phyloP scores from a whole-genome alignment of 129 eudicot species.

The Sambucus nigra region DNA sequence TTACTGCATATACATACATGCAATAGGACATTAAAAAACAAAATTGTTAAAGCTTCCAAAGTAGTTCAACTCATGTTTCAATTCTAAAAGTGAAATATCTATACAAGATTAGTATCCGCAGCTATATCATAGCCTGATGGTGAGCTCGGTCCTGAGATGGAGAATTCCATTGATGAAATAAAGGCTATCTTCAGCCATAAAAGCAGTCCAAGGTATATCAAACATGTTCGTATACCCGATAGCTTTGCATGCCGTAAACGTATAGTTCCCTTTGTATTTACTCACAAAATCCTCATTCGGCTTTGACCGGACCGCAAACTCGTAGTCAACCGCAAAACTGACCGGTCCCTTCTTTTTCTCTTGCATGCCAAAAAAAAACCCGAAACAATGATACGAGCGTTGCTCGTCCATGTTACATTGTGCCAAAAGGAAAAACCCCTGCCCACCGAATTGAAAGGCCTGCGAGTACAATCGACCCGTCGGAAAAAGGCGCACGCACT shows the following conservation, averaged over 20 bases:
- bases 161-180: constrained; percentile 56
- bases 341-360: constrained; percentile 47
- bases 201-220: constrained; percentile 49
- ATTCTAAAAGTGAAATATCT: too few species aligned
- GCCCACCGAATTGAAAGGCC: constrained; percentile 77
- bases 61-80: too few species aligned
- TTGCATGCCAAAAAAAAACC: constrained; percentile 79
- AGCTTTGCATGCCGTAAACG: constrained; percentile 75
- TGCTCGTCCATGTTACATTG: constrained; percentile 81
- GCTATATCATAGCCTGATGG: constrained; percentile 23
- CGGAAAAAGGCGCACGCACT: constrained; percentile 51
- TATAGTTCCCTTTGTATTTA: constrained; percentile 55
- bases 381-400: constrained; percentile 57
- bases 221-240: constrained; percentile 76
- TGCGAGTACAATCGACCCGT: constrained; percentile 55
- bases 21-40: too few species aligned
- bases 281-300: constrained; percentile 36
- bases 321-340: constrained; percentile 61
- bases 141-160: constrained; percentile 62
- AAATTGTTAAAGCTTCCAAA: too few species aligned
- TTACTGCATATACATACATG: too few species aligned
- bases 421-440: constrained; percentile 73
- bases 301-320: constrained; percentile 68
- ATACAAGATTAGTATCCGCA: too few species aligned
- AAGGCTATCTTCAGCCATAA: constrained; percentile 55